phyloP scores from a whole-genome alignment of 805 yeast species.

The Candida maris region DNA sequence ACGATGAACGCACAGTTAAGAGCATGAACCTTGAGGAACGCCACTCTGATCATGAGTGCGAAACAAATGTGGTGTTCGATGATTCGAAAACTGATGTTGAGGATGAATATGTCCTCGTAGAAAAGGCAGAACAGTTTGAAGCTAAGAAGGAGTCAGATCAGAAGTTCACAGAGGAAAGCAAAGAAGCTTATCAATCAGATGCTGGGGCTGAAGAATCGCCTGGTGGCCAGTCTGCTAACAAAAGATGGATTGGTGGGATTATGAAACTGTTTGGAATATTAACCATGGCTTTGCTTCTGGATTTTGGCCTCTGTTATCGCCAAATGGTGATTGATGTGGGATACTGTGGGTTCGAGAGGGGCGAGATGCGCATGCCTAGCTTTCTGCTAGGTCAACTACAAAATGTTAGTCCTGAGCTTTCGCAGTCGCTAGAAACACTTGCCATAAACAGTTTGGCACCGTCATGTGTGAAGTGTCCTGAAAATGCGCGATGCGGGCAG shows the following conservation, averaged over 20 bases:
- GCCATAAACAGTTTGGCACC: conserved; percentile 51
- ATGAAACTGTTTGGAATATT: conserved; percentile 11
- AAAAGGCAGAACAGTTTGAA: conserved; percentile 2
- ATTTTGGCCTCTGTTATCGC: conserved; percentile 49
- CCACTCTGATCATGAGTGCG: conserved; percentile 15
- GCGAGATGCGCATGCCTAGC: conserved; percentile 14
- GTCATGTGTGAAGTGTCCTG: conserved; percentile 73
- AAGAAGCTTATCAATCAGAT: neutral
- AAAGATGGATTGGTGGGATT: neutral
- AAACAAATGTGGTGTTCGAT: conserved; percentile 10
- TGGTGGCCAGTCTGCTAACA: neutral
- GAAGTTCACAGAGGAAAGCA: conserved; percentile 11
- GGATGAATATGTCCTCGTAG: conserved; percentile 4
- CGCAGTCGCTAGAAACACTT: conserved; percentile 39
- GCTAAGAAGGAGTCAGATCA: conserved; percentile 10
- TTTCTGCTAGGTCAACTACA: conserved; percentile 19
- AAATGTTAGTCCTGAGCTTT: conserved; percentile 10
- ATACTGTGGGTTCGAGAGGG: conserved; percentile 64
- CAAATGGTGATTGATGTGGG: conserved; percentile 63
- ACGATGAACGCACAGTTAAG: conserved; percentile 20
- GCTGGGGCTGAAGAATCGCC: neutral
- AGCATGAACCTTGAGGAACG: conserved; percentile 19
- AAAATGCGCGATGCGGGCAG: conserved; percentile 70
- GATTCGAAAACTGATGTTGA: conserved; percentile 13
- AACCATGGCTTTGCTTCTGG: conserved; percentile 32